Percentiles rank a stretch among this genome's conserved stretches.
Conservation (phyloP, 805 yeast genomes). For the Blastobotrys chiropterorum region DNA sequence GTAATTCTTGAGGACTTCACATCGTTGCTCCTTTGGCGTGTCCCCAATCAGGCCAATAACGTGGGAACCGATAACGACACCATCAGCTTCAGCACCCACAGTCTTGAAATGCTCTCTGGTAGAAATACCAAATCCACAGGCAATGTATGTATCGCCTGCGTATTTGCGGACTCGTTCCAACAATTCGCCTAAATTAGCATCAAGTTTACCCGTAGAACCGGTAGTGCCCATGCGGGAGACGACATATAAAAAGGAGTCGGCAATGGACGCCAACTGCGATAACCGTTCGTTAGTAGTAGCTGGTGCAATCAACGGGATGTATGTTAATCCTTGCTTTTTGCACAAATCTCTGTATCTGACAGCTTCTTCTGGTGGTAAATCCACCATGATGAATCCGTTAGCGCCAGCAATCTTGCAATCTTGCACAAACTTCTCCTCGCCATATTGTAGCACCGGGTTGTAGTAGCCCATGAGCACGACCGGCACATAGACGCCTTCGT, state of each 20-base stretch:
- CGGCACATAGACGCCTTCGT: constrained; percentile 80
- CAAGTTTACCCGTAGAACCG: constrained; percentile 70
- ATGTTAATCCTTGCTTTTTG: constrained; percentile 61
- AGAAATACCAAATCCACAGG: constrained; percentile 96
- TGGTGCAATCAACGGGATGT: constrained; percentile 94
- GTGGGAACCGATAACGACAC: constrained; percentile 93
- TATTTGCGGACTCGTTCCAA: constrained; percentile 68
- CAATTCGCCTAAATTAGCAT: constrained; percentile 56
- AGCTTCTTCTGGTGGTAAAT: constrained; percentile 98
- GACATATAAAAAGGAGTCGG: constrained; percentile 93
- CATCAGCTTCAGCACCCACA: constrained; percentile 82
- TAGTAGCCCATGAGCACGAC: constrained; percentile 95
- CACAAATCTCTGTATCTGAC: constrained; percentile 73
- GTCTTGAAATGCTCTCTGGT: constrained; percentile 82
- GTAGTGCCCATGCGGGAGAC: constrained; percentile 98
- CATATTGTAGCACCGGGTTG: constrained; percentile 86
- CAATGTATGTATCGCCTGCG: constrained; percentile 73
- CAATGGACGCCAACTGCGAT: constrained; percentile 68
- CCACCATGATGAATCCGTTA: constrained; percentile 90
- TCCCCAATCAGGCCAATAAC: constrained; percentile 65
- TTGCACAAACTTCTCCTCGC: constrained; percentile 74
- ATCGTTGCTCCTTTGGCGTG: constrained; percentile 47
- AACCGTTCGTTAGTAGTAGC: constrained; percentile 90
- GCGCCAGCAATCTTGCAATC: constrained; percentile 88
- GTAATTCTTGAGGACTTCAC: constrained; percentile 57